A percentile compares a stretch with the other conserved stretches of the same genome.
Conservation (phyloP, 805 yeast genomes). For the Yarrowia keelungensis region DNA sequence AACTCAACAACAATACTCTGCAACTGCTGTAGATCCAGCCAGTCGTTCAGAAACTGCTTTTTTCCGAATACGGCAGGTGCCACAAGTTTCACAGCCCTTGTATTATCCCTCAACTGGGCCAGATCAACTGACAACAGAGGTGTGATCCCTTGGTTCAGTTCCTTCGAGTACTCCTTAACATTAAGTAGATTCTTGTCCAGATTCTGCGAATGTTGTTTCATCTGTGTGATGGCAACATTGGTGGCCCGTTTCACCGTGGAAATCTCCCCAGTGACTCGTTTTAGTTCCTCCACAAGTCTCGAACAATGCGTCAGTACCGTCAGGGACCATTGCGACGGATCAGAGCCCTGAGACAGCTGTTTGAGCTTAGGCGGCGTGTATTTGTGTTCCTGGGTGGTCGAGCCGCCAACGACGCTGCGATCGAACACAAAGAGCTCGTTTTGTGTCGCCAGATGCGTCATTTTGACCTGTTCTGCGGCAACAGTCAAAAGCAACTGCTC, state of each 20-base stretch:
- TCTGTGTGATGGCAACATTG: constrained; percentile 17
- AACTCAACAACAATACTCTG: constrained; percentile 11
- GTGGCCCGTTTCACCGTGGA: constrained; percentile 11
- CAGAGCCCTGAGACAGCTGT: not conserved
- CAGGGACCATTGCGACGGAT: constrained; percentile 19
- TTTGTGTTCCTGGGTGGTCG: not conserved
- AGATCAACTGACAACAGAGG: not conserved
- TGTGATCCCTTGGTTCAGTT: not conserved
- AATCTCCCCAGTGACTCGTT: not conserved
- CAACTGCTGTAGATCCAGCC: constrained; percentile 23
- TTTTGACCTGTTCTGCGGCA: constrained; percentile 24
- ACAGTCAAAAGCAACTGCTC: constrained; percentile 16
- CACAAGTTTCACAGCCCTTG: constrained; percentile 1
- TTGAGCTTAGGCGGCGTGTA: constrained; percentile 7
- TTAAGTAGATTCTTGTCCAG: constrained; percentile 19
- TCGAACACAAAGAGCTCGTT: constrained; percentile 34
- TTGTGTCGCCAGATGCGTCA: constrained; percentile 12
- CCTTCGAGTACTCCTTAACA: constrained; percentile 13
- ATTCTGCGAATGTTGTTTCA: constrained; percentile 14
- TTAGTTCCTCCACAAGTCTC: constrained; percentile 18
- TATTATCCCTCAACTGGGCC: not conserved
- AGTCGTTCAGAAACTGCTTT: constrained; percentile 14
- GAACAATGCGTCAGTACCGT: constrained; percentile 2
- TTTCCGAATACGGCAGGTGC: constrained; percentile 6
- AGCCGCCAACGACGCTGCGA: constrained; percentile 11